phyloP scores from a whole-genome alignment of 306 rosid species.

The Prunus fruticosa region DNA sequence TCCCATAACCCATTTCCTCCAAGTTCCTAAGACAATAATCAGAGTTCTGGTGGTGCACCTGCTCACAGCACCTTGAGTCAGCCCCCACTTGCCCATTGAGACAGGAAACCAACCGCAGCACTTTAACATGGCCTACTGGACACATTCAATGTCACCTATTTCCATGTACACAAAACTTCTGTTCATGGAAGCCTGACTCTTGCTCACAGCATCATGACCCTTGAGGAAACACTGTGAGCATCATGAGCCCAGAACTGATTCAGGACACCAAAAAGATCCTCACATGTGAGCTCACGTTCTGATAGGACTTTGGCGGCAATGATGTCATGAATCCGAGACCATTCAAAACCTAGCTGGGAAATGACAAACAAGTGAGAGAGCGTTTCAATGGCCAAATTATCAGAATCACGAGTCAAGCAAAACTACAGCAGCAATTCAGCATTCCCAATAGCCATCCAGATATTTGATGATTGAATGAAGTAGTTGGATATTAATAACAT shows the following conservation, averaged over 20 bases:
- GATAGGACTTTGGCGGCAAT: conserved; percentile 71
- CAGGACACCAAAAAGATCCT: conserved; percentile 73
- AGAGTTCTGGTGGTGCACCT: conserved; percentile 70
- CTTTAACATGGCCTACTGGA: conserved; percentile 83
- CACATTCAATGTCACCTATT: conserved; percentile 55
- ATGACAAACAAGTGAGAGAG: too few relatives aligned
- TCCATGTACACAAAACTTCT: conserved; percentile 53
- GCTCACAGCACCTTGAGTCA: conserved; percentile 84
- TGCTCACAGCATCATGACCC: conserved; percentile 40
- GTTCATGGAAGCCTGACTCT: conserved; percentile 39
- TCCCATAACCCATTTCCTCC: conserved; percentile 84
- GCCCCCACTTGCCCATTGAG: conserved; percentile 73
- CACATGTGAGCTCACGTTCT: conserved; percentile 53
- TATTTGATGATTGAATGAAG: conserved; percentile 78
- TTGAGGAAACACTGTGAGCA: conserved; percentile 47
- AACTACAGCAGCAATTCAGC: conserved; percentile 89
- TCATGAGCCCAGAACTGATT: conserved; percentile 57
- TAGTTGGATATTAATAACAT: conserved; percentile 89
- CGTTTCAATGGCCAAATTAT: conserved; percentile 60
- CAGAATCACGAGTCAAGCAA: conserved; percentile 71
- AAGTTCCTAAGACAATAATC: conserved; percentile 76
- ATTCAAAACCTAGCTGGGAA: too few relatives aligned
- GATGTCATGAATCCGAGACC: conserved; percentile 50
- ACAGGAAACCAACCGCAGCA: conserved; percentile 93
- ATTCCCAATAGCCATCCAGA: too few relatives aligned